Base-by-base conservation (phyloP, 2,329 filamentous ascomycete genomes). In the Aspergillus uvarum region DNA sequence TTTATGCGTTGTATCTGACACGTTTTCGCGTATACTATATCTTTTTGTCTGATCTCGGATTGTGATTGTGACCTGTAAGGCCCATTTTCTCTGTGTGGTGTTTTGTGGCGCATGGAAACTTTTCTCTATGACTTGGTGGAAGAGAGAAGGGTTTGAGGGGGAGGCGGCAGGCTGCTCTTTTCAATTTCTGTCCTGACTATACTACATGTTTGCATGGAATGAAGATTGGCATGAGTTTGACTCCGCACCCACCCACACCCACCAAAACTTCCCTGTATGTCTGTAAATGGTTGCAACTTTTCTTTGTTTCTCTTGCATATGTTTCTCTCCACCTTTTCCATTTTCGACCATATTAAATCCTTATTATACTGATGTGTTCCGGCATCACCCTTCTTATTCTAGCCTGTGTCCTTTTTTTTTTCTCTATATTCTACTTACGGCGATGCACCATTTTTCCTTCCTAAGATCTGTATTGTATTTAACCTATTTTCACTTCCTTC, bases 401-500 rank as follows among this genome's bases (percentile, higher is more conserved):
- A 50, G 22, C 48, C 22, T 22, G 22, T 22, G 22, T 22, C 47
- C 53, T 24, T 55, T 35, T 61, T 31, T 55, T 50, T 59, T 59
- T 47, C 35, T 38, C 16, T 12, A 26, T 14, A 19, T n/a, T 31
- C 16, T 47, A 8, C 7, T 8, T 29, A 6, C 8, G 7, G 26
- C 7, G 7, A 29, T 29, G 26, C 8, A 3, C 26, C 52, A 54
- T 31, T 24, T 22, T 47, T 59, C 60, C 61, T 48, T 64, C 66
- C 63, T 8, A 29, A 60, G 51, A 66, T 66, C 62, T 70, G 68
- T 72, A 73, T 67, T 73, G 71, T 72, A 73, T 66, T 68, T 72
- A 71, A 68, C 69, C 63, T 59, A 64, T 63, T 56, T 51, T 24
- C 49, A 42, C 47, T 29, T 29, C 8, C 49, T 11, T 56, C 24